Conservation (phyloP, 805 yeast genomes). For the Candida andamanensis region DNA sequence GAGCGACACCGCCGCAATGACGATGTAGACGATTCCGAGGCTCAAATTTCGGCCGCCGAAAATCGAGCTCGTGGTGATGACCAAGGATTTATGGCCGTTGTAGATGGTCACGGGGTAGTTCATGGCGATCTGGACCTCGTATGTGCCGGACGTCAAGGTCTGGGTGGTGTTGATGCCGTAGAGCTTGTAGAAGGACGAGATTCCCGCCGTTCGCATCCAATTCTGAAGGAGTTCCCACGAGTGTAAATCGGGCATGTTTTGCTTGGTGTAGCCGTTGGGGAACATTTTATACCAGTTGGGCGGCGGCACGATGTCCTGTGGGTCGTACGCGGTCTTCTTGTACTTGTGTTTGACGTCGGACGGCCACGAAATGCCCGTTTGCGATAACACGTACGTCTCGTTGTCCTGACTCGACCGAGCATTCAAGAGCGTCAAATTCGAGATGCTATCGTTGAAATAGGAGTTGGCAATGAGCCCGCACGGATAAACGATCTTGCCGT, state of each 20-base stretch:
- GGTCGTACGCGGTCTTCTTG: constrained; percentile 64
- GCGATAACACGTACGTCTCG: constrained; percentile 41
- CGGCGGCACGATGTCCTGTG: constrained; percentile 81
- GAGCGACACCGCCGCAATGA: constrained; percentile 75
- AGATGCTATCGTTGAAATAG: constrained; percentile 80
- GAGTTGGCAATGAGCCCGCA: constrained; percentile 96
- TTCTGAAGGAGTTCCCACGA: constrained; percentile 83
- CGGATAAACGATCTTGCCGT: constrained; percentile 61
- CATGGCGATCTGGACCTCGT: constrained; percentile 59
- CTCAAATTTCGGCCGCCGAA: constrained; percentile 87
- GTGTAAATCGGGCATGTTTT: constrained; percentile 71
- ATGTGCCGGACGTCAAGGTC: constrained; percentile 59
- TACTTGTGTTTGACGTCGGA: constrained; percentile 64
- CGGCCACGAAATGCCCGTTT: constrained; percentile 76
- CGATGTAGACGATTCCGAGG: constrained; percentile 77
- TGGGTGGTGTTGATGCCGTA: constrained; percentile 67
- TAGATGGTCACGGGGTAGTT: constrained; percentile 78
- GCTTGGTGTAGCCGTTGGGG: constrained; percentile 86
- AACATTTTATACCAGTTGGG: constrained; percentile 78
- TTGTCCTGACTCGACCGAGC: constrained; percentile 39
- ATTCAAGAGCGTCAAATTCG: constrained; percentile 44
- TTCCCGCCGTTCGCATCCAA: constrained; percentile 97
- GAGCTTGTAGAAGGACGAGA: constrained; percentile 82
- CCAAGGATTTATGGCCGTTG: constrained; percentile 85
- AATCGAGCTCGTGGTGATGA: constrained; percentile 74